These are phyloP conservation scores for Xylaria sp. DNA, from an alignment of 2,329 filamentous ascomycete species.

Conservation along the genomic window DNA sequence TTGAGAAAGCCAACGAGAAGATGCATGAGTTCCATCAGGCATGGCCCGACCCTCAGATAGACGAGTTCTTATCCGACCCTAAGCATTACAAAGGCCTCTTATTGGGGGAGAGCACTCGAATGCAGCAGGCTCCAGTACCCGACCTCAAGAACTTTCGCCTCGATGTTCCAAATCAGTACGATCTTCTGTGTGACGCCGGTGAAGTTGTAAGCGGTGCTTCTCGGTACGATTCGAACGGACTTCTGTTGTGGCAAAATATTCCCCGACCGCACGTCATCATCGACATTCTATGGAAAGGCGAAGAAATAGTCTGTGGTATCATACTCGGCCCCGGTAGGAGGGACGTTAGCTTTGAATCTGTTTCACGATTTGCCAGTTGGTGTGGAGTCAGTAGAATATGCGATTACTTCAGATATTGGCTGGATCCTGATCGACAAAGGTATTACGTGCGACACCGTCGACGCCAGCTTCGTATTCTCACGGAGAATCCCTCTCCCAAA, in stretches of 20 bases:
- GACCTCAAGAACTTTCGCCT: not conserved
- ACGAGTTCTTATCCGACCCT: too few species aligned
- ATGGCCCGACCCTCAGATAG: not conserved
- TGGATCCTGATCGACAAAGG: too few species aligned
- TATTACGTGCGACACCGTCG: too few species aligned
- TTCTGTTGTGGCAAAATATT: not conserved
- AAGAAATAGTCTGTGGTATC: not conserved
- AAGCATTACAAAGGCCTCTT: not conserved
- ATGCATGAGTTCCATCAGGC: not conserved
- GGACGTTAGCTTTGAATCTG: not conserved
- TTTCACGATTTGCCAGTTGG: not conserved
- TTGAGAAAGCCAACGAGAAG: not conserved
- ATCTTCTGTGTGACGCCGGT: too few species aligned
- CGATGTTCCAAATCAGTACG: not conserved
- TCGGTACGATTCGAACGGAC: not conserved
- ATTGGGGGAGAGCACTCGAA: not conserved
- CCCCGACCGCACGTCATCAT: not conserved
- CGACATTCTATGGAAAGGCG: not conserved
- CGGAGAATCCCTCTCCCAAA: not conserved
- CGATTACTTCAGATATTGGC: not conserved
- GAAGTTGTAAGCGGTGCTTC: rapidly evolving
- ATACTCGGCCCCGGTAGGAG: not conserved
- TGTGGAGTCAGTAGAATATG: not conserved
- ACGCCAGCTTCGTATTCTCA: not conserved
- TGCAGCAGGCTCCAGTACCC: not conserved